These are phyloP conservation scores for Nitzschia putrida DNA, from an alignment of 108 stramenopile genomes.

Conservation along the genomic window DNA sequence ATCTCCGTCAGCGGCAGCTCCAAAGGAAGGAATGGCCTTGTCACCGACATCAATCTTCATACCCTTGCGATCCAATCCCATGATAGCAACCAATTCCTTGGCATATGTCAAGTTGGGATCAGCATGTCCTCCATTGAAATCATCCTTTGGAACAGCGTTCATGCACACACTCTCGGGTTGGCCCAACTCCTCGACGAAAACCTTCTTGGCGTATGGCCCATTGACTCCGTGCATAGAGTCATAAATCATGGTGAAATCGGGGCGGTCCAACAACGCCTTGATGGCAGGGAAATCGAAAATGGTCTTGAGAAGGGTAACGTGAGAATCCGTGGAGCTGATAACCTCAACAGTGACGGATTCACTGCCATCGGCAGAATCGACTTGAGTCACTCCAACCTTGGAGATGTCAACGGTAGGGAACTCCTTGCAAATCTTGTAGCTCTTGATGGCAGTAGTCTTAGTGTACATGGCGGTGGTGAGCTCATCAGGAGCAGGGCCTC, in stretches of 20 bases:
- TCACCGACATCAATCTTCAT: slow-evolving; percentile 70
- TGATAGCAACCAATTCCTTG: slow-evolving; percentile 89
- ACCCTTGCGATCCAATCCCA: slow-evolving; percentile 92
- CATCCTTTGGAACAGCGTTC: slow-evolving; percentile 92
- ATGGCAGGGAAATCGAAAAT: slow-evolving; percentile 97
- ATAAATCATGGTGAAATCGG: slow-evolving; percentile 96
- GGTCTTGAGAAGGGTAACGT: slow-evolving; percentile 90
- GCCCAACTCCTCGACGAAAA: slow-evolving; percentile 95
- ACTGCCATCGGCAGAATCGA: slow-evolving; percentile 78
- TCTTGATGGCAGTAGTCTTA: slow-evolving; percentile 85
- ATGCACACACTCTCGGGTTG: slow-evolving; percentile 74
- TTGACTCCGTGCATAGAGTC: slow-evolving; percentile 99
- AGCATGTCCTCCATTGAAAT: slow-evolving; percentile 98
- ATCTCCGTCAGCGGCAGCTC: slow-evolving; percentile 99
- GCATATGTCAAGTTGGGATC: slow-evolving; percentile 99
- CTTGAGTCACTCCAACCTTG: slow-evolving; percentile 68
- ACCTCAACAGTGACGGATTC: slow-evolving; percentile 89
- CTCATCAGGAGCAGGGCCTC: slow-evolving; percentile 95
- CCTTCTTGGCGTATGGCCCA: slow-evolving; percentile 94
- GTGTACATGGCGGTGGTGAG: slow-evolving; percentile 91
- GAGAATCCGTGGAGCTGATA: slow-evolving; percentile 76
- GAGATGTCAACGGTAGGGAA: slow-evolving; percentile 91
- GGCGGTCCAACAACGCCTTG: slow-evolving; percentile 87
- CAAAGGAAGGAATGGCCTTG: slow-evolving; percentile 87
- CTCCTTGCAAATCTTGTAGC: slow-evolving; percentile 88